phyloP scores from a whole-genome alignment of 805 yeast species.

The Candida nitratophila region DNA sequence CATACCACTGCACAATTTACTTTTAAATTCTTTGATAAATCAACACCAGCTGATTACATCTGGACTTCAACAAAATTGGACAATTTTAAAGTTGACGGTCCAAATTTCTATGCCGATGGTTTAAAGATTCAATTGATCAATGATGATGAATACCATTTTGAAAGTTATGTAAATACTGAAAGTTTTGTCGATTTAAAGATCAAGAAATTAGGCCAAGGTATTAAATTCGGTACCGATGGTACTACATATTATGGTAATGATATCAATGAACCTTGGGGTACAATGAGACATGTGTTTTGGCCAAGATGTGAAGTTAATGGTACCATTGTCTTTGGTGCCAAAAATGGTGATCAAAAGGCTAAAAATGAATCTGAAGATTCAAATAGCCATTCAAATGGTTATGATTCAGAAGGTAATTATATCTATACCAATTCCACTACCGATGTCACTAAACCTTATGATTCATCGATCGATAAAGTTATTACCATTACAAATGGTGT shows the following conservation, averaged over 20 bases:
- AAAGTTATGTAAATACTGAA: constrained; percentile 61
- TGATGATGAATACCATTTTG: constrained; percentile 42
- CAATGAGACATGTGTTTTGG: constrained; percentile 96
- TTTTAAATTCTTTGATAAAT: constrained; percentile 63
- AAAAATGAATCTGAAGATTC: neutral
- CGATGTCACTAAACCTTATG: constrained; percentile 21
- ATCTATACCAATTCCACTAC: constrained; percentile 11
- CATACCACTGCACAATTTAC: constrained; percentile 93
- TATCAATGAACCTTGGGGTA: constrained; percentile 85
- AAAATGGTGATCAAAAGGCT: constrained; percentile 10
- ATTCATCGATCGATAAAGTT: constrained; percentile 6
- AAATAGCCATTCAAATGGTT: constrained; percentile 3
- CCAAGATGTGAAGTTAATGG: constrained; percentile 79
- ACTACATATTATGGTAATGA: constrained; percentile 83
- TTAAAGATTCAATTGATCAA: constrained; percentile 55
- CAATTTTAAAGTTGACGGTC: constrained; percentile 59
- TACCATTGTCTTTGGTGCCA: constrained; percentile 40
- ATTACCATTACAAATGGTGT: constrained; percentile 31
- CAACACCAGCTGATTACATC: constrained; percentile 43
- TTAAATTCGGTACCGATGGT: constrained; percentile 88
- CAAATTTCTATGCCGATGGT: constrained; percentile 74
- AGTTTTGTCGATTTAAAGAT: constrained; percentile 65
- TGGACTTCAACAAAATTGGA: constrained; percentile 94
- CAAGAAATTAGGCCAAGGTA: constrained; percentile 62
- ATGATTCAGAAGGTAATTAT: neutral